These are phyloP conservation scores for Heliamphora exappendiculata DNA, from an alignment of 148 eudicot genomes.

Conservation along the genomic window DNA sequence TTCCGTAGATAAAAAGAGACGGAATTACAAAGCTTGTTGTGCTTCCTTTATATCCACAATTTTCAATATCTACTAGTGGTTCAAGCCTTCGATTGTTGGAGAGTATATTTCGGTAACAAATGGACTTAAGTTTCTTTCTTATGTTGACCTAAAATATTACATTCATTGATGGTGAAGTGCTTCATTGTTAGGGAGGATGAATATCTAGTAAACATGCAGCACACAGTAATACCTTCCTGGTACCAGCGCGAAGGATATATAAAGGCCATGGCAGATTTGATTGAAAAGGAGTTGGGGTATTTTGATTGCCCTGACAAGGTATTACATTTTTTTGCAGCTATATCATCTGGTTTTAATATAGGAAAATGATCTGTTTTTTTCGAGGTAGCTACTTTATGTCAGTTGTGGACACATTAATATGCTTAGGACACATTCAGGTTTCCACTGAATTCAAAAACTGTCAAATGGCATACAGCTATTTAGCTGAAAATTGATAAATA, in stretches of 20 bases:
- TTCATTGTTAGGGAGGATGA: constrained; percentile 70
- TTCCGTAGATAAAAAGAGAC: constrained; percentile 68
- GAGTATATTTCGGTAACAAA: constrained; percentile 77
- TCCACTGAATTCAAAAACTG: too few species aligned
- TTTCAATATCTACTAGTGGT: constrained; percentile 97
- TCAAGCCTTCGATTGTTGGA: constrained; percentile 92
- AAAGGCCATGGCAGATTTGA: constrained; percentile 83
- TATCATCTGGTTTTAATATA: background rate
- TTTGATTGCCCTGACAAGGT: constrained; percentile 77
- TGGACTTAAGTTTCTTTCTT: background rate
- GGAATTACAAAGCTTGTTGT: constrained; percentile 88
- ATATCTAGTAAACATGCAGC: constrained; percentile 92
- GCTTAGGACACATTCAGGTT: too few species aligned
- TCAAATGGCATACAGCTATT: too few species aligned
- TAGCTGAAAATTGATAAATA: too few species aligned
- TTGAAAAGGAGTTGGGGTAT: constrained; percentile 57
- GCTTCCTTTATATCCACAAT: constrained; percentile 98
- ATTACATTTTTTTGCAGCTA: constrained; percentile 10
- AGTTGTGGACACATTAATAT: too few species aligned
- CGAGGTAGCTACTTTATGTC: too few species aligned
- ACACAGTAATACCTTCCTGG: constrained; percentile 98
- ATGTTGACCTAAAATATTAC: background rate
- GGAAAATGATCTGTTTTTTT: too few species aligned
- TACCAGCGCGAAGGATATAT: constrained; percentile 96
- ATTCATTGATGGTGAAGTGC: background rate